Base-by-base conservation (phyloP, 768 basidiomycete genomes). In the Lyophyllum decastes region DNA sequence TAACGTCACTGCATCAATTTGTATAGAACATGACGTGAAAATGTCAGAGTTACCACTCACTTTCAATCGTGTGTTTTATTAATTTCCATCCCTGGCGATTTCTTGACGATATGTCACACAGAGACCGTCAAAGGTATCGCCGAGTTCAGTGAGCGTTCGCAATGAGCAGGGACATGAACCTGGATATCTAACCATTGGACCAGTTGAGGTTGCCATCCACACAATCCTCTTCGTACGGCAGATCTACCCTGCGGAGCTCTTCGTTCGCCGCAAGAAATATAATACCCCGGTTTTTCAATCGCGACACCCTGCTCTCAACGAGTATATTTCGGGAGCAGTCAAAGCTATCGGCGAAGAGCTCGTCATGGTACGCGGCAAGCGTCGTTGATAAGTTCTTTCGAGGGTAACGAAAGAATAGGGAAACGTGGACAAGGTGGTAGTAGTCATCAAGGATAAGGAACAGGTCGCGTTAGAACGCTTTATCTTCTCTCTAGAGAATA, bases 131-230 rank as follows among this genome's bases (percentile, higher is more conserved):
- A 77, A 53, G 88, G 86, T 21, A 81, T 90, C 51, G 75, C 83
- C 45, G 89, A 90, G 67, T 91, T 91, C 74, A 85, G 90, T 90
- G 62, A 64, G 89, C 90, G 61, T 62, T 33, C 24, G 41, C 61
- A 44, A 41, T 34, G 43, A 10, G 57, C 51, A 49, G 27, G n/a
- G 24, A 7, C 12, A 38, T 16, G 9, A 26, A 35, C 35, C 26
- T 52, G 12, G 24, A 22, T 16, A 27, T 38, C 49, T 48, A 21
- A 56, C 21, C 33, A 49, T 30, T 17, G 52, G 16, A 41, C 40
- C 66, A 98, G 96, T 98, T 64, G 96, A 98, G 68, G 91, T 95
- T 27, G 92, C 92, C 10, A 88, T 97, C 58, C 95, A 98, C 68
- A 88, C 88, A 3, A 93, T 98, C 60, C 82, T 98, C 5, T 97